A percentile compares a stretch with the other conserved stretches of the same genome.
These are phyloP conservation scores for Zymoseptoria pseudotritici DNA, from an alignment of 2,329 filamentous ascomycete species.

Conservation along the genomic window DNA sequence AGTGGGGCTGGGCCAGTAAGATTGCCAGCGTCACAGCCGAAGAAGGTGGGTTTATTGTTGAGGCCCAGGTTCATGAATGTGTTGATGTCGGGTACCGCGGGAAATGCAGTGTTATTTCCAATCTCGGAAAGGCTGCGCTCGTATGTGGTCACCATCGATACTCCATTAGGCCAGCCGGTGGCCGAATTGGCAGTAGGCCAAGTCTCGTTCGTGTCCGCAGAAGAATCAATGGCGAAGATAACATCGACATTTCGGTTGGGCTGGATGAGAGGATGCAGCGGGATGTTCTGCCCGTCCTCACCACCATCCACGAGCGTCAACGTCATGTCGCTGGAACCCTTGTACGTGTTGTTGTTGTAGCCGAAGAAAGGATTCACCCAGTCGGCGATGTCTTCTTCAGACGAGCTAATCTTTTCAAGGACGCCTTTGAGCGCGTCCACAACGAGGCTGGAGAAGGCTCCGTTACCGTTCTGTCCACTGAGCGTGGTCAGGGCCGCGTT, in stretches of 20 bases:
- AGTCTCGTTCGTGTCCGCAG: slow-evolving; percentile 55
- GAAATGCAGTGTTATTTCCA: slow-evolving; percentile 63
- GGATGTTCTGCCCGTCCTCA: slow-evolving; percentile 71
- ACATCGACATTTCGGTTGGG: slow-evolving; percentile 66
- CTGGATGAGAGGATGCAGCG: slow-evolving; percentile 69
- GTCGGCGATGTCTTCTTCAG: slow-evolving; percentile 64
- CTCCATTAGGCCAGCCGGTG: slow-evolving; percentile 68
- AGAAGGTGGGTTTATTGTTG: slow-evolving; percentile 65
- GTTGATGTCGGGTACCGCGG: slow-evolving; percentile 62
- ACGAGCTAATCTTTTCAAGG: slow-evolving; percentile 48
- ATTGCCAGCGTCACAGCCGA: slow-evolving; percentile 66
- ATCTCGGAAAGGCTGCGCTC: slow-evolving; percentile 54
- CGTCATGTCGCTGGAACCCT: slow-evolving; percentile 44
- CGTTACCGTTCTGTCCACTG: slow-evolving; percentile 30
- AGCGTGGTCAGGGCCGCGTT: slow-evolving; percentile 66
- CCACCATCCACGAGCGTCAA: slow-evolving; percentile 74
- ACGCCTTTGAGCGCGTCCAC: slow-evolving; percentile 46
- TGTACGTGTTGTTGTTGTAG: slow-evolving; percentile 55
- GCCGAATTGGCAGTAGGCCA: slow-evolving; percentile 25
- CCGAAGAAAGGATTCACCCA: slow-evolving; percentile 73
- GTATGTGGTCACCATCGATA: slow-evolving; percentile 66
- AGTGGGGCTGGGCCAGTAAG: slow-evolving; percentile 55
- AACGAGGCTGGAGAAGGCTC: slow-evolving; percentile 39
- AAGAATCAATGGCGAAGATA: slow-evolving; percentile 73
- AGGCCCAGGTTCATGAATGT: slow-evolving; percentile 72